These are phyloP conservation scores for Trichophyton simii DNA, from an alignment of 2,329 filamentous ascomycete species.

Conservation along the genomic window DNA sequence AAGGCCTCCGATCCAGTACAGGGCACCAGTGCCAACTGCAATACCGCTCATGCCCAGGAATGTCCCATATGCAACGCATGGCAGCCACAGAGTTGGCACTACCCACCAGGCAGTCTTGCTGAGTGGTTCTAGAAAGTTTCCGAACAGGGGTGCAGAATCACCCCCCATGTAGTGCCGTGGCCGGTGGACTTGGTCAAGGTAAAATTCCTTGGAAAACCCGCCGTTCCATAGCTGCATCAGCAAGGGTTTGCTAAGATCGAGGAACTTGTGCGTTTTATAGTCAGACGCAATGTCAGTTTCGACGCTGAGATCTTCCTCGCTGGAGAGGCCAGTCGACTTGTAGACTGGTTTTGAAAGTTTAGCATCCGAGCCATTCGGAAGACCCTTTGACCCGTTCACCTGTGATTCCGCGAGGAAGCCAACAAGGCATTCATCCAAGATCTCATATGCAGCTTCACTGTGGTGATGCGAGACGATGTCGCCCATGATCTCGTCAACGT, in stretches of 20 bases:
- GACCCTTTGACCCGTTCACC: slow-evolving; percentile 19
- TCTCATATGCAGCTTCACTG: slow-evolving; percentile 88
- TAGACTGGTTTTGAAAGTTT: slow-evolving; percentile 35
- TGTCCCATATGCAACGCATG: slow-evolving; percentile 62
- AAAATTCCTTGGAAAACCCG: slow-evolving; percentile 89
- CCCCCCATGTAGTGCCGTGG: slow-evolving; percentile 93
- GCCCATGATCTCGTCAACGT: slow-evolving; percentile 68
- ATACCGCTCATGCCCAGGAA: slow-evolving; percentile 53
- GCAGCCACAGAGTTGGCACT: slow-evolving; percentile 72
- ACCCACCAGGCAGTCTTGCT: slow-evolving; percentile 92
- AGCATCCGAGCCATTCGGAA: slow-evolving; percentile 28
- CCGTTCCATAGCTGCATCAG: slow-evolving; percentile 79
- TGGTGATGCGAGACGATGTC: slow-evolving; percentile 75
- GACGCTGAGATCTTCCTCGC: slow-evolving; percentile 69
- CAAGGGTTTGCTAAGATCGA: slow-evolving; percentile 75
- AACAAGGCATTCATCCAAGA: slow-evolving; percentile 74
- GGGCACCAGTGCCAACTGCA: slow-evolving; percentile 35
- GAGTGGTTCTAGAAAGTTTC: slow-evolving; percentile 96
- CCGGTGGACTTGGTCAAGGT: slow-evolving; percentile 88
- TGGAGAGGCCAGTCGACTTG: slow-evolving; percentile 69
- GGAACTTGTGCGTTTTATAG: slow-evolving; percentile 84
- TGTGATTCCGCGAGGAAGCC: slow-evolving; percentile 51
- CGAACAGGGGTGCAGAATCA: slow-evolving; percentile 82
- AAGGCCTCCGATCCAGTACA: slow-evolving; percentile 59
- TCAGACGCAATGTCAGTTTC: slow-evolving; percentile 68